A percentile compares a stretch with the other conserved stretches of the same genome.
phyloP scores from a whole-genome alignment of 2,329 filamentous ascomycete genomes.

The Cladophialophora psammophila region DNA sequence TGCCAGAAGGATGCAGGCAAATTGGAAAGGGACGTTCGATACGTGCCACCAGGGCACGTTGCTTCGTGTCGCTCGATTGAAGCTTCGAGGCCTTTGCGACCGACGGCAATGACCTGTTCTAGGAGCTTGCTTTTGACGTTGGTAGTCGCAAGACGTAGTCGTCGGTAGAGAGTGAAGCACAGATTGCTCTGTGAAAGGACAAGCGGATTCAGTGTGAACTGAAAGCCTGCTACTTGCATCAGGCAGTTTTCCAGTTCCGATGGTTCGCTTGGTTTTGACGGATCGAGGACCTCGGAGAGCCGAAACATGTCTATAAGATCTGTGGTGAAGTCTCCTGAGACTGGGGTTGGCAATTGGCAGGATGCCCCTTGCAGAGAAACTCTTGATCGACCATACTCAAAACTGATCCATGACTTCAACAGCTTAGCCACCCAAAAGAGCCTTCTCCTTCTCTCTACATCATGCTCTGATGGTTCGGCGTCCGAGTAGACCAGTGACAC shows the following conservation, averaged over 20 bases:
- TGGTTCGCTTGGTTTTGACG: not conserved
- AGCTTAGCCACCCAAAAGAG: not conserved
- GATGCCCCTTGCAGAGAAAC: not conserved
- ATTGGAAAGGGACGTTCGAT: conserved; percentile 38
- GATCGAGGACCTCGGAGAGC: conserved; percentile 8
- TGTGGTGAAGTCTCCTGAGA: not conserved
- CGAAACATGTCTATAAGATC: conserved; percentile 9
- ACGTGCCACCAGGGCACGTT: conserved; percentile 36
- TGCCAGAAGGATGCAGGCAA: conserved; percentile 25
- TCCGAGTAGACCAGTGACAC: not conserved
- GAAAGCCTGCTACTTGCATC: not conserved
- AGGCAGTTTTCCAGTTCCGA: not conserved
- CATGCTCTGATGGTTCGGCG: not conserved
- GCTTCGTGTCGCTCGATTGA: not conserved
- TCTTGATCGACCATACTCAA: not conserved
- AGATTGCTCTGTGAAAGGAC: not conserved
- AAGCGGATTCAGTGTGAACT: not conserved
- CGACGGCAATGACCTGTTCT: not conserved
- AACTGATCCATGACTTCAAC: not conserved
- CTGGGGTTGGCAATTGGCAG: not conserved
- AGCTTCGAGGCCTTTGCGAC: not conserved
- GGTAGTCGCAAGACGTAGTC: not conserved
- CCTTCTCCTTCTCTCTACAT: not conserved
- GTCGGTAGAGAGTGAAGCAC: not conserved
- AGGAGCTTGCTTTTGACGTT: not conserved